phyloP scores from a whole-genome alignment of 169 alveolate genomes.

The Perkinsus marinus region DNA sequence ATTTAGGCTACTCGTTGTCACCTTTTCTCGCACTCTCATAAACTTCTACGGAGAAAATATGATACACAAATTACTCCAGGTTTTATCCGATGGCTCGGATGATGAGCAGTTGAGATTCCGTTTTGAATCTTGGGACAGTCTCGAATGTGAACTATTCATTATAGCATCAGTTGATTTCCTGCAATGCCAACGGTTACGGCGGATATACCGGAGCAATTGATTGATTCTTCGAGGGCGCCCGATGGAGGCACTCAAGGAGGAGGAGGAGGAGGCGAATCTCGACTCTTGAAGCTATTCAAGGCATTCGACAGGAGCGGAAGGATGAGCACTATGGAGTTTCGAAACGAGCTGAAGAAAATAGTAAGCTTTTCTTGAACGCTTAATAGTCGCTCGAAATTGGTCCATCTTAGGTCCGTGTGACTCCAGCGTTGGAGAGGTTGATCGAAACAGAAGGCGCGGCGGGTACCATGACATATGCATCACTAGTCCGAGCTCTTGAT shows the following conservation, averaged over 20 bases:
- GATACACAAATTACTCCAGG: too few species aligned
- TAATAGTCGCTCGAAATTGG: background rate
- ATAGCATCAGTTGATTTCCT: too few species aligned
- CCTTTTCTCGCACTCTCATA: too few species aligned
- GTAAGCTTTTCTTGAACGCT: background rate
- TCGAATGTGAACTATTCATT: too few species aligned
- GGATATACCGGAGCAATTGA: background rate
- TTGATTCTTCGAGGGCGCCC: background rate
- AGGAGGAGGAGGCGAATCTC: background rate
- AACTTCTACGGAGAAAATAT: too few species aligned
- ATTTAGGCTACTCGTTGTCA: too few species aligned
- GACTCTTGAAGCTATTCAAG: background rate
- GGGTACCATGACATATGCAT: background rate
- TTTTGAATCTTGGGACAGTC: too few species aligned
- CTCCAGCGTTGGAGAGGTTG: background rate
- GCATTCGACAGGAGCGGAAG: background rate
- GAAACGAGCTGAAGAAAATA: background rate
- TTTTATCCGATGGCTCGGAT: too few species aligned
- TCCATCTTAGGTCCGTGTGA: background rate
- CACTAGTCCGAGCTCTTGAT: background rate
- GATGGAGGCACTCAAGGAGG: background rate
- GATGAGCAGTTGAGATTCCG: too few species aligned
- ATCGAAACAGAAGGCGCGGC: background rate
- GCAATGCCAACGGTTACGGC: too few species aligned
- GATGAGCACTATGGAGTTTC: background rate